Conservation (phyloP, 2,329 filamentous ascomycete genomes). For the Zalaria obscura region DNA sequence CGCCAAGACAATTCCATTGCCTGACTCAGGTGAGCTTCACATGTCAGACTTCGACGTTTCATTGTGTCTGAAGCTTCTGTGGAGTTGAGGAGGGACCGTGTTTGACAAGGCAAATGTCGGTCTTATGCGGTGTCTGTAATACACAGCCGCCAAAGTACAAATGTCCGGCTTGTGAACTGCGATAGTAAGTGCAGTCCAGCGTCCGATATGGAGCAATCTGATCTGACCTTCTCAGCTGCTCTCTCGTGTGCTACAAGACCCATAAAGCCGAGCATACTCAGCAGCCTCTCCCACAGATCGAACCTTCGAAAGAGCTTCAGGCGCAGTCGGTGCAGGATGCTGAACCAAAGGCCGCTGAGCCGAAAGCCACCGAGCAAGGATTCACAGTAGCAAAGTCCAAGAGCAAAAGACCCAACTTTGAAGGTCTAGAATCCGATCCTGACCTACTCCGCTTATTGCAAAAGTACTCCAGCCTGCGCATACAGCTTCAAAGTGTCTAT, state of each 20-base stretch:
- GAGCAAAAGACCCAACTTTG: slow-evolving; percentile 12
- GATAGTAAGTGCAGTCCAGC: slow-evolving; percentile 22
- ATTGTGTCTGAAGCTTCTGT: no score
- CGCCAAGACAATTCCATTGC: no score
- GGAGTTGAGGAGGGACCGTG: no score
- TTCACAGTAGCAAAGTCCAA: neutral
- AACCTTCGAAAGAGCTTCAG: neutral
- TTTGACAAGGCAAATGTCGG: no score
- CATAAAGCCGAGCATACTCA: slow-evolving; percentile 13
- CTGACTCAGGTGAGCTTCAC: no score
- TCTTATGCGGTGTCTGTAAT: slow-evolving; percentile 29
- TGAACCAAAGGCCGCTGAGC: no score
- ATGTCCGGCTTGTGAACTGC: slow-evolving; percentile 31
- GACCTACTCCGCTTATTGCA: slow-evolving; percentile 18
- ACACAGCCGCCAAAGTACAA: slow-evolving; percentile 33
- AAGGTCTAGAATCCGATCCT: slow-evolving; percentile 16
- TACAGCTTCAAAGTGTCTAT: slow-evolving; percentile 19
- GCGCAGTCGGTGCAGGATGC: no score
- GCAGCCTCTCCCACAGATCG: neutral
- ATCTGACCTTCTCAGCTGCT: slow-evolving; percentile 16
- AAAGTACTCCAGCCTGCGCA: slow-evolving; percentile 17
- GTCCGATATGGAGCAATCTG: neutral
- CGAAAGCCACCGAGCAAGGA: no score
- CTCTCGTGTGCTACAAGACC: slow-evolving; percentile 22
- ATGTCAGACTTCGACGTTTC: no score